Percentiles rank a stretch among this genome's conserved stretches.
Conservation (phyloP, 768 basidiomycete genomes). For the Floccularia luteovirens region DNA sequence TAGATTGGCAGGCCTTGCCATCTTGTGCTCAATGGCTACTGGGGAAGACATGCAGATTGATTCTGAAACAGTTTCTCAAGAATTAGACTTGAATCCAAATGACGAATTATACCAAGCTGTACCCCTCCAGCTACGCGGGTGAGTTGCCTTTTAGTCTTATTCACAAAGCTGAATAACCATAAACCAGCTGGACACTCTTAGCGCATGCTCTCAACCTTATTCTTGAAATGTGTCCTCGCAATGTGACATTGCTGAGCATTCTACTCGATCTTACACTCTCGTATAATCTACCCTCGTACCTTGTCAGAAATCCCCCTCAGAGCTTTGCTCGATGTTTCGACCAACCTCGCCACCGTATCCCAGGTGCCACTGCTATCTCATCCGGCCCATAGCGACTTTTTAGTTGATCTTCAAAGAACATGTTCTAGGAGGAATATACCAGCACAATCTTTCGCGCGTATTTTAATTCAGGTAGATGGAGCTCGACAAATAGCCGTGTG, state of each 20-base stretch:
- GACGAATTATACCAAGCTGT: constrained; percentile 44
- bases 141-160: constrained; percentile 7
- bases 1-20: constrained; percentile 25
- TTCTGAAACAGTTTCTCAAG: constrained; percentile 10
- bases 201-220: constrained; percentile 47
- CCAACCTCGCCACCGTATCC: constrained; percentile 17
- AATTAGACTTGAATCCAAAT: constrained; percentile 18
- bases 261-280: constrained; percentile 45
- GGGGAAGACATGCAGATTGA: constrained; percentile 34
- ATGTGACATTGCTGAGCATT: constrained; percentile 38
- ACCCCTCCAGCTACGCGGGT: constrained; percentile 47
- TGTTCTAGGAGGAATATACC: constrained; percentile 24
- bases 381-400: constrained; percentile 36
- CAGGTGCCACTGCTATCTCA: constrained; percentile 27
- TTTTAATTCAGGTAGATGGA: constrained; percentile 20
- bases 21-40: constrained; percentile 37
- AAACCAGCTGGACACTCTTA: constrained; percentile 35
- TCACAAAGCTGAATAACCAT: background rate
- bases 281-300: constrained; percentile 34
- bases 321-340: constrained; percentile 29
- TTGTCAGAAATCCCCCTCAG: constrained; percentile 33
- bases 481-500: too few species aligned
- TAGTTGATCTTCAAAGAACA: constrained; percentile 32
- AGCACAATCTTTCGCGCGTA: constrained; percentile 20
- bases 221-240: constrained; percentile 32